A percentile compares a stretch with the other conserved stretches of the same genome.
phyloP scores from a whole-genome alignment of 1,139 yeast species.

The Hansenula sp. region DNA sequence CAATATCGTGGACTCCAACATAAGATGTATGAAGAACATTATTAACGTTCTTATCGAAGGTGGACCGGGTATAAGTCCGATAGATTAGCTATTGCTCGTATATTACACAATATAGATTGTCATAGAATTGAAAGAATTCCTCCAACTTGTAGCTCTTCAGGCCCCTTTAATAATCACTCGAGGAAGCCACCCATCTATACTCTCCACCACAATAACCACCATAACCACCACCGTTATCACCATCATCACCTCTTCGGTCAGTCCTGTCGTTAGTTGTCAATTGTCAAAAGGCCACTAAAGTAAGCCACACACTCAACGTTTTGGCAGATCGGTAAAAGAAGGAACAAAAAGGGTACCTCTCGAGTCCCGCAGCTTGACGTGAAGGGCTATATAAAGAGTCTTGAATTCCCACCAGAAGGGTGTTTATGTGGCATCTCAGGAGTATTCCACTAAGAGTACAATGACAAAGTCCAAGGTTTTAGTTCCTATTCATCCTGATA shows the following conservation, averaged over 20 bases:
- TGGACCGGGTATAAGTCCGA: slow-evolving; percentile 16
- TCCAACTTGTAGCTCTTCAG: no score
- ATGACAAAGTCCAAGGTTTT: slow-evolving; percentile 17
- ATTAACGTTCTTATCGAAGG: slow-evolving; percentile 17
- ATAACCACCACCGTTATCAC: neutral
- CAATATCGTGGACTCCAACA: slow-evolving; percentile 14
- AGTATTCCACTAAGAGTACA: no score
- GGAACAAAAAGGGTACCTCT: no score
- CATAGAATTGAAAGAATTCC: no score
- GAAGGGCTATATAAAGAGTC: no score
- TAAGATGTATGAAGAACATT: slow-evolving; percentile 19
- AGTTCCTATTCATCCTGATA: slow-evolving; percentile 8
- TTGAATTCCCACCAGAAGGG: no score
- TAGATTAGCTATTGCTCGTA: slow-evolving; percentile 18
- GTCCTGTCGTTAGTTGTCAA: neutral
- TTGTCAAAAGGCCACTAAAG: neutral
- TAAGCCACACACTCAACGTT: neutral
- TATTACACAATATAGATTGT: slow-evolving; percentile 22
- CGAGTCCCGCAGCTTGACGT: no score
- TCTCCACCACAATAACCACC: neutral
- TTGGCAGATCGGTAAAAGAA: no score
- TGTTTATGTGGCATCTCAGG: no score
- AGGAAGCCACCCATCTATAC: slow-evolving; percentile 13
- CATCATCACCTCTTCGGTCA: neutral
- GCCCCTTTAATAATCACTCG: no score